These are phyloP conservation scores for Trichoderma pleuroti DNA, from an alignment of 2,329 filamentous ascomycete species.

Conservation along the genomic window DNA sequence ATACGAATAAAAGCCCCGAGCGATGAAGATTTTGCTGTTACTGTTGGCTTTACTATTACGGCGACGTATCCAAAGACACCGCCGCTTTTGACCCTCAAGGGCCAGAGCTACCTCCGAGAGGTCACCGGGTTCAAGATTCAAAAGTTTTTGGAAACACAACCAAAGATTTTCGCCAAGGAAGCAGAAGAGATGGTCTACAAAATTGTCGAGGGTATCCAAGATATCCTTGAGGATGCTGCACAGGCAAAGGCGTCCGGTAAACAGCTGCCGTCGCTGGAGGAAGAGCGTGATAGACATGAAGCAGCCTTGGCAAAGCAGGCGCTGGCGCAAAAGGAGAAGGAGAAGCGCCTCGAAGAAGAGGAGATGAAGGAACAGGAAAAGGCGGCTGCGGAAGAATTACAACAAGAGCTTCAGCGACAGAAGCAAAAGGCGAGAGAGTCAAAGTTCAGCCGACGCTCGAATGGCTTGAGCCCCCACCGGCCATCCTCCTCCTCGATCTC, in stretches of 20 bases:
- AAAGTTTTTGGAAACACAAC: constrained; percentile 57
- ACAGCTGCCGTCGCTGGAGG: constrained; percentile 79
- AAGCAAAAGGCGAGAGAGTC: constrained; percentile 61
- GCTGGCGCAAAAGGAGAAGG: constrained; percentile 51
- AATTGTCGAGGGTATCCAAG: constrained; percentile 66
- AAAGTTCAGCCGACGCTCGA: constrained; percentile 56
- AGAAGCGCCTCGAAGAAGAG: constrained; percentile 51
- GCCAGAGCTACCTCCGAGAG: constrained; percentile 62
- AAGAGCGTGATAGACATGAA: constrained; percentile 82
- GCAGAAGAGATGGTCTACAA: constrained; percentile 60
- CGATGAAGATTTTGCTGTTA: constrained; percentile 67
- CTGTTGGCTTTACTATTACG: constrained; percentile 75
- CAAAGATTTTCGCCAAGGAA: constrained; percentile 49
- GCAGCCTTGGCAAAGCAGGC: constrained; percentile 62
- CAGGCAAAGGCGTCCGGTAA: constrained; percentile 69
- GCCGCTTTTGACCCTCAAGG: constrained; percentile 67
- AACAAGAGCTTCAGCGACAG: constrained; percentile 67
- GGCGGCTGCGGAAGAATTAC: constrained; percentile 65
- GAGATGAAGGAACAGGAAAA: constrained; percentile 66
- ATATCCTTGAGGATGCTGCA: constrained; percentile 83
- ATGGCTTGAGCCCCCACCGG: constrained; percentile 30
- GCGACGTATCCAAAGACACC: constrained; percentile 87
- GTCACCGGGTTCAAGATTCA: constrained; percentile 68
- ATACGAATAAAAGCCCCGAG: constrained; percentile 72
- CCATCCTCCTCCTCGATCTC: constrained; percentile 29